phyloP scores from a whole-genome alignment of 495 filamentous ascomycete species.

The Aspergillus coremiiformis region DNA sequence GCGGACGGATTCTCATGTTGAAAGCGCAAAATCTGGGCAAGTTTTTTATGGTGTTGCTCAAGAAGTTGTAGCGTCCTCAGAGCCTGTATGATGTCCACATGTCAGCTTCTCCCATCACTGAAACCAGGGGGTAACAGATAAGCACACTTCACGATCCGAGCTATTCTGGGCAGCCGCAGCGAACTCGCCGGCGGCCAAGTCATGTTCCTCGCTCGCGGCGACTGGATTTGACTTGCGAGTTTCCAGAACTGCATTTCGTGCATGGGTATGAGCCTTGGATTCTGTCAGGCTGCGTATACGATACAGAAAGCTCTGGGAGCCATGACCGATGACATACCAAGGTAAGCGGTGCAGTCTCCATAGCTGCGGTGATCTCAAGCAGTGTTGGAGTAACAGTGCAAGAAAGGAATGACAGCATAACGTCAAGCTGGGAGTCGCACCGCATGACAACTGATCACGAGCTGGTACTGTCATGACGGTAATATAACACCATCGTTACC shows the following conservation, averaged over 20 bases:
- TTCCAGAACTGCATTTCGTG: conserved; percentile 68
- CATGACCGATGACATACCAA: conserved; percentile 33
- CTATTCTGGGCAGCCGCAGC: conserved; percentile 70
- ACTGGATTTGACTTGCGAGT: conserved; percentile 68
- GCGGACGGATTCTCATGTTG: conserved; percentile 52
- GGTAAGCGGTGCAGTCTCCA: conserved; percentile 57
- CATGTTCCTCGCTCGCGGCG: conserved; percentile 77
- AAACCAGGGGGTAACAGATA: background rate
- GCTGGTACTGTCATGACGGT: background rate
- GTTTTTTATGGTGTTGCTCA: conserved; percentile 74
- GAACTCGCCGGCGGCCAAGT: conserved; percentile 84
- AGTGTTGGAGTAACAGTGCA: background rate
- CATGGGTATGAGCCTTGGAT: conserved; percentile 78
- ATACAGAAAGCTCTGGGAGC: background rate
- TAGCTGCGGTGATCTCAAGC: conserved; percentile 12
- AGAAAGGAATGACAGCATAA: background rate
- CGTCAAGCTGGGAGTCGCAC: background rate
- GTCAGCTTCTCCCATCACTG: background rate
- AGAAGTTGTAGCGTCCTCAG: conserved; percentile 75
- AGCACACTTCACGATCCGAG: conserved; percentile 60
- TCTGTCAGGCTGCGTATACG: conserved; percentile 11
- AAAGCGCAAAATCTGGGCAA: conserved; percentile 70
- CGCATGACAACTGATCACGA: background rate
- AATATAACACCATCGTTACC: background rate
- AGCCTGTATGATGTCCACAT: conserved; percentile 40